These are phyloP conservation scores for Thraustochytrium sp. DNA, from an alignment of 352 stramenopile species.

Conservation along the genomic window DNA sequence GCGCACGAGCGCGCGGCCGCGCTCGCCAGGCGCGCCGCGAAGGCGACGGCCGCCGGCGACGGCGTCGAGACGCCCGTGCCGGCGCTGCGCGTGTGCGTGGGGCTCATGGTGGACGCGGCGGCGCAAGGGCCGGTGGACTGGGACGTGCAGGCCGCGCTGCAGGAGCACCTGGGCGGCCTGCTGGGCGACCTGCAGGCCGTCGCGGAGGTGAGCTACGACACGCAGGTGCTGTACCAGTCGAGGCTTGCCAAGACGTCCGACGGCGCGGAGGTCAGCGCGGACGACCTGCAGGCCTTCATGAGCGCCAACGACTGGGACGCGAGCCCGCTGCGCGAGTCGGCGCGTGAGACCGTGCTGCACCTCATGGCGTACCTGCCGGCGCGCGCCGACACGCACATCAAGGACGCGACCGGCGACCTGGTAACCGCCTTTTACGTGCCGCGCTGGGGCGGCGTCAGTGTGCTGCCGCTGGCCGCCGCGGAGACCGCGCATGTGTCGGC, in stretches of 20 bases:
- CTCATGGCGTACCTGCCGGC: conserved; percentile 18
- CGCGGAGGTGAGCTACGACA: background rate
- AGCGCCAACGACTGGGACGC: conserved; percentile 35
- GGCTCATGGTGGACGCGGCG: background rate
- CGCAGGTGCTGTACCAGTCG: conserved; percentile 20
- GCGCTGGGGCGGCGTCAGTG: background rate
- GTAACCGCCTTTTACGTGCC: conserved; percentile 1
- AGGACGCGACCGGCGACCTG: background rate
- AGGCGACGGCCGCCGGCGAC: no score
- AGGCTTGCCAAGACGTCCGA: background rate
- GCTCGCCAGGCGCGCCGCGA: background rate
- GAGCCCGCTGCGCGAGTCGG: background rate
- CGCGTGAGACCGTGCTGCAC: background rate
- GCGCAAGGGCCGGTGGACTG: background rate
- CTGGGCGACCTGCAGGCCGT: background rate
- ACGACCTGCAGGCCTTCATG: background rate
- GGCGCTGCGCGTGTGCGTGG: background rate
- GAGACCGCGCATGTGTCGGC: background rate
- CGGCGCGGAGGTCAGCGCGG: background rate
- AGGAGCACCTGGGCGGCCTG: background rate
- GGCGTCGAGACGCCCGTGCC: background rate
- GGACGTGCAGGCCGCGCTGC: background rate
- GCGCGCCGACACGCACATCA: background rate
- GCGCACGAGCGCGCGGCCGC: background rate
- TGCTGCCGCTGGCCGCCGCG: background rate